Conservation (phyloP, 2,329 filamentous ascomycete species). For the Aspergillus sp. region DNA sequence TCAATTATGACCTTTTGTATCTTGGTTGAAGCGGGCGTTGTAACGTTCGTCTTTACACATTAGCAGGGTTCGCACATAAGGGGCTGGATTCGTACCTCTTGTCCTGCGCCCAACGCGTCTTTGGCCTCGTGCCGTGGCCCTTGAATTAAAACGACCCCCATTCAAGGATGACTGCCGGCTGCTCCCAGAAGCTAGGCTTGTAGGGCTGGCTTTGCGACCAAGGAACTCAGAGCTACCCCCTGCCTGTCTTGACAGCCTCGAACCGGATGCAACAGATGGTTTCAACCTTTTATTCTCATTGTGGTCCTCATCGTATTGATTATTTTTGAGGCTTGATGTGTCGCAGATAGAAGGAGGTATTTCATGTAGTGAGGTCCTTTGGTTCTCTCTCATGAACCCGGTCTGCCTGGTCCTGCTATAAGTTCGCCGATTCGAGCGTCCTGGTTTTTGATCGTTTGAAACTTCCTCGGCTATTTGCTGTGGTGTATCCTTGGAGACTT, state of each 20-base stretch:
- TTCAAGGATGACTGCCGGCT: conserved; percentile 14
- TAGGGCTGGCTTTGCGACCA: conserved; percentile 24
- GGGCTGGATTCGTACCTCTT: conserved; percentile 18
- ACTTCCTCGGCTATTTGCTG: background rate
- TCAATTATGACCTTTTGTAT: background rate
- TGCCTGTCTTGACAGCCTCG: conserved; percentile 8
- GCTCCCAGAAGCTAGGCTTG: conserved; percentile 23
- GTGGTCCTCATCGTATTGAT: background rate
- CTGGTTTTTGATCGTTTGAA: conserved; percentile 1
- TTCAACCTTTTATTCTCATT: conserved; percentile 11
- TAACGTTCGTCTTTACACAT: conserved; percentile 24
- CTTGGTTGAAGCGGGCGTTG: conserved; percentile 23
- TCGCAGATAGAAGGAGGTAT: too few species aligned
- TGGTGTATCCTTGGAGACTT: too few species aligned
- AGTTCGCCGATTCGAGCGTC: conserved; percentile 11
- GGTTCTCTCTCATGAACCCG: background rate
- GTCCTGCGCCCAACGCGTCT: conserved; percentile 17
- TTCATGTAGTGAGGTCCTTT: background rate
- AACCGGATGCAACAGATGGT: conserved; percentile 1
- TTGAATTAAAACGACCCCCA: conserved; percentile 4
- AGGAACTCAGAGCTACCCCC: conserved; percentile 15
- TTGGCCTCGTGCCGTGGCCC: conserved; percentile 5
- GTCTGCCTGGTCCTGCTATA: conserved; percentile 13
- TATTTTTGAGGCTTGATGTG: too few species aligned
- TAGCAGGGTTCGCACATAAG: conserved; percentile 3